Evolutionary conservation across 257 asterid species (phyloP), one percentile per base, ranked within the genome.

Genomic region (Parsonsia alboflavescens): DNA sequence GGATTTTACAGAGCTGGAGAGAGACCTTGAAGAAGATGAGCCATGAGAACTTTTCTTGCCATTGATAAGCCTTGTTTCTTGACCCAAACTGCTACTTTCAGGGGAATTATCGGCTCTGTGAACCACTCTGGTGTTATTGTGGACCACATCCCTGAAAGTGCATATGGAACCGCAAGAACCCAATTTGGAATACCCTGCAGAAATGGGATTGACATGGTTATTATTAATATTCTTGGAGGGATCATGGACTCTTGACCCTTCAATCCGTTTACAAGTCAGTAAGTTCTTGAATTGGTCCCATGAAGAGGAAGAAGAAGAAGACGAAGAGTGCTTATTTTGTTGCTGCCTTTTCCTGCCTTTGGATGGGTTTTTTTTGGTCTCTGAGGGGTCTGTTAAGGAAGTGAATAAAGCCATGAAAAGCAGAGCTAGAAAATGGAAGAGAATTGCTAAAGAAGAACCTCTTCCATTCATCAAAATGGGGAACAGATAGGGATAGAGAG

Each of bases 251-350:
- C 81, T 82, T 5, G 93, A 78, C 26, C 75, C 87, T 10, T 85
- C 86, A 49, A 89, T 77, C 48, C 89, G 97, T 66, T 90, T 91
- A 85, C 98, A 91, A 80, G 88, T 89, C 24, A 93, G 82, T 30
- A 91, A 24, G 90, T 83, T 93, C 83, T 91, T 93, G 88, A 93
- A 45, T 59, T 91, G 96, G 73, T 93, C 91, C 98, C 98, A 93
- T 24, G 98, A 91, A 2, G 96, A 88, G 9, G 92, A 50, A 12
- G 56, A 50, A 0, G 56, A 50, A 50, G 98, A 91, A 2, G 96
- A 87, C 16, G 92, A n/a, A n/a, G n/a, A n/a, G n/a, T n/a, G 77
- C 8, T 77, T 70, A 50, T 75, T 80, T 53, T 57, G 80, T 21
- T 80, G 82, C 74, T 80, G n/a, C n/a, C n/a, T 81, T 45, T 82